Evolutionary conservation across 768 basidiomycete species (phyloP).

Genomic region (Podaxis sp.): DNA sequence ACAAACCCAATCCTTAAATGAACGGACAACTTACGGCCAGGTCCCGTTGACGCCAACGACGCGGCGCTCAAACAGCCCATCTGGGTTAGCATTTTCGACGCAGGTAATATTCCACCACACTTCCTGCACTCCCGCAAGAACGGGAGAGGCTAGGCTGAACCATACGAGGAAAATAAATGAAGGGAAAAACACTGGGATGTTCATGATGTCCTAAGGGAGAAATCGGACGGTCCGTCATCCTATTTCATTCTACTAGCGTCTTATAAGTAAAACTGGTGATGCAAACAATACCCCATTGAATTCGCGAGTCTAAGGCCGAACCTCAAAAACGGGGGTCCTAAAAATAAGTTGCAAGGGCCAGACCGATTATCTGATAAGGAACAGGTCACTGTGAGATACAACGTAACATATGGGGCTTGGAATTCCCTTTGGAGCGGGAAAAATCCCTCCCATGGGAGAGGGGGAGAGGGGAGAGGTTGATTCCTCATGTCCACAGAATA

Average conservation of each 20-base stretch:
- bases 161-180: slow-evolving; percentile 25
- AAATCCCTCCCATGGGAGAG: neutral
- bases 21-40: slow-evolving; percentile 72
- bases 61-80: slow-evolving; percentile 70
- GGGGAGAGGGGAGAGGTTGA: neutral
- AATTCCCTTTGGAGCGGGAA: neutral
- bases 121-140: slow-evolving; percentile 65
- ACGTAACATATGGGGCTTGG: neutral
- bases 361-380: slow-evolving; percentile 10
- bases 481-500: no score
- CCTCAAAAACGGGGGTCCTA: neutral
- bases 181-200: neutral
- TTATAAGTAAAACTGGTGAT: neutral
- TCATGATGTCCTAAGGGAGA: neutral
- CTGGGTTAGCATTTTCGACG: slow-evolving; percentile 74
- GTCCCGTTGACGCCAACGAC: slow-evolving; percentile 88
- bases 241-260: neutral
- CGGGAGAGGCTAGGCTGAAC: slow-evolving; percentile 31
- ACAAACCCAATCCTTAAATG: neutral
- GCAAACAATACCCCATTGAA: neutral
- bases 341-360: neutral
- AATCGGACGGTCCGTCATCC: neutral
- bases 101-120: slow-evolving; percentile 93
- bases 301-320: neutral
- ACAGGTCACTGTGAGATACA: neutral